Percentiles rank a stretch among this genome's conserved stretches.
phyloP scores from a whole-genome alignment of 257 asterid species.

The Nicotiana undulata region DNA sequence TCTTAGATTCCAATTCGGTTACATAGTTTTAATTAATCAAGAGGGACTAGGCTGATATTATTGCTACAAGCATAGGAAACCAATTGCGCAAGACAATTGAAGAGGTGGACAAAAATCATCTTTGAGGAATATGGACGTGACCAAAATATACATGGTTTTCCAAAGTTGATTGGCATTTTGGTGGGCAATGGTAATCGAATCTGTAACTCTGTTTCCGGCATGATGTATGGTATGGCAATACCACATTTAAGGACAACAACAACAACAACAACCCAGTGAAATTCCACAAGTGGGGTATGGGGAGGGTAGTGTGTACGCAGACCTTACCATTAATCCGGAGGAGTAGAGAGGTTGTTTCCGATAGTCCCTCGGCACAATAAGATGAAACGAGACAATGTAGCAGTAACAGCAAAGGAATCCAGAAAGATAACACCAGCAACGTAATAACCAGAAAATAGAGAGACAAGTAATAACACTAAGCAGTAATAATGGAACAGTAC shows the following conservation, averaged over 20 bases:
- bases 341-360: no score
- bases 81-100: background rate
- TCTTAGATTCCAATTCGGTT: background rate
- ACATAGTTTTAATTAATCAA: background rate
- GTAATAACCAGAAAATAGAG: no score
- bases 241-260: background rate
- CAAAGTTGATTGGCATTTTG: background rate
- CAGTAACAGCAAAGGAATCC: no score
- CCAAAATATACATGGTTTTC: background rate
- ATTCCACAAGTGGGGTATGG: no score
- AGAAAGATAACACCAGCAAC: no score
- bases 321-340: no score
- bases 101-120: background rate
- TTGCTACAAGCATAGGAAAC: background rate
- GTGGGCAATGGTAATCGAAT: background rate
- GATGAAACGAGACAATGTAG: no score
- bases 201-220: background rate
- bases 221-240: background rate
- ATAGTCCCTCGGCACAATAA: no score
- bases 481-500: no score
- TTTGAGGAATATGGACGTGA: background rate
- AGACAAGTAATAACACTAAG: no score
- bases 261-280: no score
- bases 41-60: background rate
- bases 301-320: no score